Base-by-base conservation (phyloP, 345 rosid genomes). In the Gossypium longicalyx region DNA sequence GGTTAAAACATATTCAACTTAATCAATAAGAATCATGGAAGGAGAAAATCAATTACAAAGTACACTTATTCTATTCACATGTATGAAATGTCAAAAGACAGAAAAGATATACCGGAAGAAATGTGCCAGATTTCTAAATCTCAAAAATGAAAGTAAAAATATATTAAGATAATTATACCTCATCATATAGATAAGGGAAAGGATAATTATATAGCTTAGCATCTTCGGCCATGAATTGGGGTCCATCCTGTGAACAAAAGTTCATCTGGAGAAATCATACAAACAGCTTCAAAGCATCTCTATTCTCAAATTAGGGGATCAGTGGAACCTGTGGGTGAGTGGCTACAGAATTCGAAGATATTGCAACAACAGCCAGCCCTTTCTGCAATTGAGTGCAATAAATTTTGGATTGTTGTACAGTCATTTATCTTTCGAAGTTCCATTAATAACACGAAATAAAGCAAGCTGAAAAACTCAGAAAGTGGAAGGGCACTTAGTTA, bases 351-450 rank as follows among this genome's bases (percentile, higher is more conserved):
- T 92, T 94, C 10, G 98, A 90, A 72, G 97, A 94, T 83, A 94
- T 88, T 23, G 94, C 97, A 86, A 88, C 90, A 82, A 88, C 93
- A 58, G 97, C 93, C 54, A 94, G 94, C 78, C 94, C 97, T 83
- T 92, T 90, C 97, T 92, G 91, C 86, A 81, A 8, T 44, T 82
- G 52, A 70, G 72, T 2, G 58, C 17, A 65, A 52, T 8, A 68
- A 62, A 53, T 22, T 41, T 43, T 38, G 25, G 49, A 47, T 51
- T 34, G 11, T 11, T 51, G 34, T 41, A 47, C 25, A 5, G 62
- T 64, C 1, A 74, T 17, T 49, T 51, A 13, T 57, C 19, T 29
- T 43, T 74, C 47, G 48, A 48, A 49, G 49, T 62, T 52, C 71
- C 16, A 2, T 67, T 34, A 34, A 34, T 4, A 62, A 22, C 71